These are phyloP conservation scores for Fusarium mangiferae DNA, from an alignment of 2,329 filamentous ascomycete genomes.

Conservation along the genomic window DNA sequence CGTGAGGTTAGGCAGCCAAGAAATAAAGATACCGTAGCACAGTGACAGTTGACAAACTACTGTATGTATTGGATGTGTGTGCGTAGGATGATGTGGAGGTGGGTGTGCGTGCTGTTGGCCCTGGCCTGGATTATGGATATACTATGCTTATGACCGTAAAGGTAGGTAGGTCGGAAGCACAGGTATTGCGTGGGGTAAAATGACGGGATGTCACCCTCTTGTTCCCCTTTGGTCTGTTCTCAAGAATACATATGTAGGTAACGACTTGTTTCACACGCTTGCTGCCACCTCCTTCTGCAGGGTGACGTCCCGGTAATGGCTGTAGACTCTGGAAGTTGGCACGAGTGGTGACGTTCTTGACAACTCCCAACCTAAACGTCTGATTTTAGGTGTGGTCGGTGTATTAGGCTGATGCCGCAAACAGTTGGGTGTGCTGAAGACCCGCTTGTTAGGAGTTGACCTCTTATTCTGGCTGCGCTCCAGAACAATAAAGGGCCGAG, in stretches of 20 bases:
- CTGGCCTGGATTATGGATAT: constrained; percentile 3
- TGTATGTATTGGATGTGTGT: not conserved
- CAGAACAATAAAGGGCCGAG: constrained; percentile 22
- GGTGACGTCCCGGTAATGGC: constrained; percentile 17
- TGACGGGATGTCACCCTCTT: constrained; percentile 22
- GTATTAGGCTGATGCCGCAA: constrained; percentile 33
- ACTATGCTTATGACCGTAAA: constrained; percentile 11
- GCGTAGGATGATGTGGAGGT: not conserved
- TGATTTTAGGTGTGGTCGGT: not conserved
- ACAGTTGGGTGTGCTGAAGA: not conserved
- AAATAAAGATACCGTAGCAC: constrained; percentile 12
- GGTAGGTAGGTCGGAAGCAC: not conserved
- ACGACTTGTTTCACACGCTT: constrained; percentile 18
- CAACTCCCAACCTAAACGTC: not conserved
- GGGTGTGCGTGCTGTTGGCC: constrained; percentile 1
- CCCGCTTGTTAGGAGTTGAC: not conserved
- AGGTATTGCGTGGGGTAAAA: constrained; percentile 27
- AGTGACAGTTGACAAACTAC: constrained; percentile 6
- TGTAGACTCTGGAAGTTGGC: constrained; percentile 9
- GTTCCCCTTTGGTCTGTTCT: constrained; percentile 8
- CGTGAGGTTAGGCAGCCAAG: constrained; percentile 24
- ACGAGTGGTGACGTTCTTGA: constrained; percentile 28
- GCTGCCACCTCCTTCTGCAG: constrained; percentile 18
- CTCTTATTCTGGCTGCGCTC: not conserved
- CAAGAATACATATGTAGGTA: not conserved